phyloP scores from a whole-genome alignment of 441 rosid species.

The Brassica balearica region DNA sequence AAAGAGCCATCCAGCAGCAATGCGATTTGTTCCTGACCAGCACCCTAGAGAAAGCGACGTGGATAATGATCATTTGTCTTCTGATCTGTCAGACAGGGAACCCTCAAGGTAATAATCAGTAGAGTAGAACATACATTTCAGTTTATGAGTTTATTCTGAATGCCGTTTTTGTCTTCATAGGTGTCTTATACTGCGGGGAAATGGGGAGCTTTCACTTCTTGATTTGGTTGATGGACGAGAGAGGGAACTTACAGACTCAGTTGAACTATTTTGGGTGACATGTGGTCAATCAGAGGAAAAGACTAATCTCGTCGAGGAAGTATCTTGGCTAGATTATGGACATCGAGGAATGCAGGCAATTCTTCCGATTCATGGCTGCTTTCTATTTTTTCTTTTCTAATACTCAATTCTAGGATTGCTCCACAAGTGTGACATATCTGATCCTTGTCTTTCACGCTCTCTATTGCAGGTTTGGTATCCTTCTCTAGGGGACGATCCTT shows the following conservation, averaged over 20 bases:
- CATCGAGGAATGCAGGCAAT: slow-evolving; percentile 99
- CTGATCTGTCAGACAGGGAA: slow-evolving; percentile 64
- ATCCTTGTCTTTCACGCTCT: slow-evolving; percentile 36
- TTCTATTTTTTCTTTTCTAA: slow-evolving; percentile 17
- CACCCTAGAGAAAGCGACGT: slow-evolving; percentile 59
- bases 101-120: slow-evolving; percentile 77
- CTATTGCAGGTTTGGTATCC: slow-evolving; percentile 99
- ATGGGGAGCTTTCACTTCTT: slow-evolving; percentile 96
- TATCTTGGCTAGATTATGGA: slow-evolving; percentile 99
- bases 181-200: slow-evolving; percentile 91
- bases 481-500: slow-evolving; percentile 84
- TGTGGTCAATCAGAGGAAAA: slow-evolving; percentile 96
- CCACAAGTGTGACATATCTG: not conserved
- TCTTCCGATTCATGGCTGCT: slow-evolving; percentile 37
- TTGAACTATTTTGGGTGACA: slow-evolving; percentile 98
- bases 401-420: slow-evolving; percentile 17
- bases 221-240: slow-evolving; percentile 99
- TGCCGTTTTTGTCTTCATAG: slow-evolving; percentile 50
- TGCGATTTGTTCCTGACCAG: slow-evolving; percentile 97
- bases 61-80: slow-evolving; percentile 56
- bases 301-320: slow-evolving; percentile 90
- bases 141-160: slow-evolving; percentile 43
- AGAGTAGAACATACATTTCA: slow-evolving; percentile 36
- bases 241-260: slow-evolving; percentile 95
- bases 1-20: slow-evolving; percentile 99